Base-by-base conservation (phyloP, 2,329 filamentous ascomycete genomes). In the Periconia sp. region DNA sequence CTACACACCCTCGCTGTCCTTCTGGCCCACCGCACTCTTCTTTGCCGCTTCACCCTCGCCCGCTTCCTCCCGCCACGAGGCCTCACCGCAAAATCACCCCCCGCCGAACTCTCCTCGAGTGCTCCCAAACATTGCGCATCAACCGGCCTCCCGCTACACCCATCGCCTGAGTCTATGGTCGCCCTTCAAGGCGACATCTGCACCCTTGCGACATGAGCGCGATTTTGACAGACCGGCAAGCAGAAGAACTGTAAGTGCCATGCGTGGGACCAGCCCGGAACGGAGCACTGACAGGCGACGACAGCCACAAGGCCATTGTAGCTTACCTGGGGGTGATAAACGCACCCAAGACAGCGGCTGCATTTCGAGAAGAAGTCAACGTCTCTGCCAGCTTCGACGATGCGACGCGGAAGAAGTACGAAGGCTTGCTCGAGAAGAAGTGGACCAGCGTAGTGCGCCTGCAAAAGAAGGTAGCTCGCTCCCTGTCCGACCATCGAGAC, bases 391-490 rank as follows among this genome's bases (percentile, higher is more conserved):
- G 75, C 34, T 92, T 95, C 61, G 90, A 96, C 66, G 79, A 88
- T 50, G 81, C 82, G 13, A 96, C 89, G 15, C 81, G 86, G 38
- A 96, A 96, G 77, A 96, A 95, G 74, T 97, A 96, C 74, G 91
- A 96, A 72, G 88, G 89, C 2, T 73, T 97, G 19, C 74, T 97
- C 56, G 92, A 97, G 79, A 96, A 96, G 82, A 97, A 97, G 78
- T 97, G 92, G 92, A 97, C 92, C 15, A 94, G 90, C 61, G 88
- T 97, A 19, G 91, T 96, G 61, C 82, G 92, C 49, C 73, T 97
- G 70, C 92, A 97, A 74, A 96, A 96, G 73, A 97, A 96, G 88
- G 89, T 88, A 23, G 28, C 6, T 36, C 71, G 11, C 3, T 29
- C 17, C 18, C n/a, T 18, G 13, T 6, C 19, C 9, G 7, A 11